phyloP scores from a whole-genome alignment of 164 flowering plant genomes.

The Sedum album region DNA sequence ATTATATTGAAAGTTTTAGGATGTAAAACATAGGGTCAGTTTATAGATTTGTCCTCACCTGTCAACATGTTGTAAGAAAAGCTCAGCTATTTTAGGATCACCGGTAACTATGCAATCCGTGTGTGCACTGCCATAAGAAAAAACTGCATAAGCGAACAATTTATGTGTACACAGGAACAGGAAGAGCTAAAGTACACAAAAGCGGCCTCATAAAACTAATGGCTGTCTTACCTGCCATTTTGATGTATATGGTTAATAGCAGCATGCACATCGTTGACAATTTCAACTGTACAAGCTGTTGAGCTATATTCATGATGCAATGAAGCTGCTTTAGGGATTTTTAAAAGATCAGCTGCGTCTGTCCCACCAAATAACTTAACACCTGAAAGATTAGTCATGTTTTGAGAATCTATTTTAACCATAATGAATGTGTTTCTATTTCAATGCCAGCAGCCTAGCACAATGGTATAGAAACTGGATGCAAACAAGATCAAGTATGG shows the following conservation, averaged over 20 bases:
- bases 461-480: not conserved
- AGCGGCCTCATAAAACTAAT: not conserved
- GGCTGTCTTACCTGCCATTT: conserved; percentile 61
- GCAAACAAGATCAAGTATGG: not conserved
- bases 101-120: conserved; percentile 80
- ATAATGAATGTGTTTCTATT: not conserved
- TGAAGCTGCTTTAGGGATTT: conserved; percentile 42
- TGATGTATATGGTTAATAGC: conserved; percentile 76
- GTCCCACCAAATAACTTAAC: conserved; percentile 68
- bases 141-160: not conserved
- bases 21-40: not conserved
- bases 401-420: conserved; percentile 4
- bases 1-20: not conserved
- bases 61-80: conserved; percentile 63
- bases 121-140: conserved; percentile 50
- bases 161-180: not conserved
- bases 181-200: not conserved
- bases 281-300: conserved; percentile 68
- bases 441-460: not conserved
- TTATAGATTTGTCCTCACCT: conserved; percentile 30
- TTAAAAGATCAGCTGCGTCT: conserved; percentile 37
- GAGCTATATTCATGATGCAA: conserved; percentile 77
- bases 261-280: conserved; percentile 67
- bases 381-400: conserved; percentile 31
- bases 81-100: conserved; percentile 54